Evolutionary conservation across 257 asterid species (phyloP).

Genomic region (Lycium ferocissimum): DNA sequence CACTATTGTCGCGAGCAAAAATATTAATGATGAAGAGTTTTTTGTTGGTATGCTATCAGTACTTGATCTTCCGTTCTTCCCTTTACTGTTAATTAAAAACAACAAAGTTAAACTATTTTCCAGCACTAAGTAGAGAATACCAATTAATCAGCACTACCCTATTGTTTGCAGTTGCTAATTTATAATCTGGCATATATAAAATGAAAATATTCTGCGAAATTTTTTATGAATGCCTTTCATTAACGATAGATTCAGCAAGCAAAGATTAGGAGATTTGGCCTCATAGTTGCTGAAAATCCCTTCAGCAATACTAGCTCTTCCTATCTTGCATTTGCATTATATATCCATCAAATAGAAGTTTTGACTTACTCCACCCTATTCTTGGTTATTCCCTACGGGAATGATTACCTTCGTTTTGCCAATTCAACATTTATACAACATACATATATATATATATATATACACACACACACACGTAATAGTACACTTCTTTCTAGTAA

Average conservation of each 20-base stretch:
- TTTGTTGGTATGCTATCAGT: too few relatives aligned
- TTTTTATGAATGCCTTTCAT: not conserved
- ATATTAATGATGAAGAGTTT: too few relatives aligned
- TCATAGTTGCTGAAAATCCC: not conserved
- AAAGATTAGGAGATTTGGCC: not conserved
- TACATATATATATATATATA: not conserved
- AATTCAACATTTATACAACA: not conserved
- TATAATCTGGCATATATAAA: too few relatives aligned
- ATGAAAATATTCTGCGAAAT: too few relatives aligned
- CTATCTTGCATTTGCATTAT: not conserved
- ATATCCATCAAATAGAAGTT: not conserved
- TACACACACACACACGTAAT: too few relatives aligned
- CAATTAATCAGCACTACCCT: too few relatives aligned
- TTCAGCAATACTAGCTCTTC: not conserved
- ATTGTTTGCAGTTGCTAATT: too few relatives aligned
- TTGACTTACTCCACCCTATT: not conserved
- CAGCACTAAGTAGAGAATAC: too few relatives aligned
- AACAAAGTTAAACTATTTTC: too few relatives aligned
- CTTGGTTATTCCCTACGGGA: not conserved
- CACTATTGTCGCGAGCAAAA: not conserved
- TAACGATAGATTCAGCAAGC: not conserved
- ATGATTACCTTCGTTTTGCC: not conserved
- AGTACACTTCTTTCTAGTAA: not conserved
- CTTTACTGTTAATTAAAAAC: too few relatives aligned
- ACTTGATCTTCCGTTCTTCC: too few relatives aligned